Evolutionary conservation across 352 stramenopile genomes (phyloP).

Genomic region (Globisporangium okanoganense): DNA sequence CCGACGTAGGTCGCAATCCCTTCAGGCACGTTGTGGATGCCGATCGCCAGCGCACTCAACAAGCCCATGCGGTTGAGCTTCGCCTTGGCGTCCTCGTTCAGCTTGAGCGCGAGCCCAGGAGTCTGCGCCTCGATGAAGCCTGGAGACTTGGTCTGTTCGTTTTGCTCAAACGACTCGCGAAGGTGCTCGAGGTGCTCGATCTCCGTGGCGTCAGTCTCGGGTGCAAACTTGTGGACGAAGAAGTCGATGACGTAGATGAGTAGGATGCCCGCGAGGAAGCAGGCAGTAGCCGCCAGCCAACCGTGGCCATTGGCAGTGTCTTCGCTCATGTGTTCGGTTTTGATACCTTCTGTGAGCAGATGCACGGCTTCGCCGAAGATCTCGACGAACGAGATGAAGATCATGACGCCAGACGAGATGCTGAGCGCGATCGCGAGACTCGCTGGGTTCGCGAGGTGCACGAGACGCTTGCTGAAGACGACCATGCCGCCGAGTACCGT

Average conservation of each 20-base stretch:
- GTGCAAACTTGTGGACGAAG: constrained; percentile 38
- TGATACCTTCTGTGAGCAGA: constrained; percentile 34
- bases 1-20: constrained; percentile 94
- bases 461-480: constrained; percentile 64
- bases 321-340: constrained; percentile 22
- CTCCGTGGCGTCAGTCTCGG: constrained; percentile 26
- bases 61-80: constrained; percentile 85
- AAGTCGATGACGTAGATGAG: constrained; percentile 50
- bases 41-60: constrained; percentile 92
- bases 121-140: constrained; percentile 28
- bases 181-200: constrained; percentile 23
- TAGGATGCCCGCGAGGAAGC: constrained; percentile 83
- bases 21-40: constrained; percentile 95
- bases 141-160: constrained; percentile 18
- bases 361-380: constrained; percentile 51
- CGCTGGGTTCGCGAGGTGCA: constrained; percentile 48
- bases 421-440: constrained; percentile 58
- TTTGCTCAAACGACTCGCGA: constrained; percentile 30
- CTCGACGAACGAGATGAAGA: constrained; percentile 76
- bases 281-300: constrained; percentile 78
- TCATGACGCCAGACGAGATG: constrained; percentile 64
- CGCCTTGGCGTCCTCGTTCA: constrained; percentile 37
- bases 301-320: constrained; percentile 29
- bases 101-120: constrained; percentile 27
- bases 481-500: constrained; percentile 61